Evolutionary conservation across 805 yeast genomes (phyloP), one percentile per base, ranked within the genome.

Genomic region (Debaryomyces castellii): DNA sequence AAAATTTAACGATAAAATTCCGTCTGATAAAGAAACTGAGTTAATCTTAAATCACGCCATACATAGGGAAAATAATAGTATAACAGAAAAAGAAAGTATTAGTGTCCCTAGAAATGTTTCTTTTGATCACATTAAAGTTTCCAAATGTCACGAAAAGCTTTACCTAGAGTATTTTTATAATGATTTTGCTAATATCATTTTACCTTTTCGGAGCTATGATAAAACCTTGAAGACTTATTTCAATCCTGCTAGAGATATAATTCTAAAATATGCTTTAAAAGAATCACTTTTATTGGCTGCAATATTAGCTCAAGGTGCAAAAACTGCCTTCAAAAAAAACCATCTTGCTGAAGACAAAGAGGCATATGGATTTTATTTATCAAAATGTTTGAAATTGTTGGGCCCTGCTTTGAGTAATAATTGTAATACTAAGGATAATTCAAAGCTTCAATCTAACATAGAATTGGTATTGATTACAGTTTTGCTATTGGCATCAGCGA

Each of bases 301-400:
- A 0, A 74, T 85, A 2, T 59, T 86, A 38, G 87, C 91, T 0
- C 84, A 83, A 47, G 91, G 91, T n/a, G 90, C 91, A 0, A 69
- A 81, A 40, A 71, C 77, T 4, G 64, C 77, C 1, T 76, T 73
- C 46, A 65, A 77, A 42, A 69, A 69, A 35, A 66, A 73, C 2
- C 54, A 62, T n/a, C 55, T 65, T 9, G 66, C 73, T 0, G 77
- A 77, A 37, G 88, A 85, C 58, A 88, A 85, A 57, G 78, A 74
- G 44, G 82, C 81, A 4, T 83, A 83, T 55, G 80, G 83, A 52
- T 70, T 76, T 12, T 86, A 86, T 55, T 61, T 86, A 33, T 78
- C 85, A 5, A 76, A 75, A 43, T 85, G 89, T 55, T 63, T 84
- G 45, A 76, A 76, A 45, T 67, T 82, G 5, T 62, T 85, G 12